These are phyloP conservation scores for Eucalyptus melliodora DNA, from an alignment of 345 rosid species.

Conservation along the genomic window DNA sequence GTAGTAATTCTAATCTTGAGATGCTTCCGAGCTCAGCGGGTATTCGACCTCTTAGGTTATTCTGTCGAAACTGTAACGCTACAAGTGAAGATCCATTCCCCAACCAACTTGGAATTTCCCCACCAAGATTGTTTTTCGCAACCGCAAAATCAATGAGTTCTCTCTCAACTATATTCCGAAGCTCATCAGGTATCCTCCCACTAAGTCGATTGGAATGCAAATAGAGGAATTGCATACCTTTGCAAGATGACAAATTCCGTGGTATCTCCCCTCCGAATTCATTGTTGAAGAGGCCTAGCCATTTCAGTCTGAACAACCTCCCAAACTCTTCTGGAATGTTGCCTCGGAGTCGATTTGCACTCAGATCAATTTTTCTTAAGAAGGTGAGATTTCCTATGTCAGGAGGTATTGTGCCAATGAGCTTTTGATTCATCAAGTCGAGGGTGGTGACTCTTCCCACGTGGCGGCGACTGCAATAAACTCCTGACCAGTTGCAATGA, in stretches of 20 bases:
- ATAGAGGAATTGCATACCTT: not conserved
- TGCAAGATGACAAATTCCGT: not conserved
- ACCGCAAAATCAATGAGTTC: rapidly evolving
- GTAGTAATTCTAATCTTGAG: rapidly evolving
- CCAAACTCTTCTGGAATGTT: not conserved
- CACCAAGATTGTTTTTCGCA: rapidly evolving
- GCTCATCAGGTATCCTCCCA: not conserved
- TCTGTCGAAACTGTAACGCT: rapidly evolving
- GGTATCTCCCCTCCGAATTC: not conserved
- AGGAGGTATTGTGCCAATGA: not conserved
- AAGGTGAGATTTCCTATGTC: not conserved
- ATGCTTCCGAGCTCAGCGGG: not conserved
- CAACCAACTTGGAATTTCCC: not conserved
- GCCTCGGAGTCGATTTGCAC: not conserved
- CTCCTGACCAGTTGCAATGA: not conserved
- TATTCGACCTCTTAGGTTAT: not conserved
- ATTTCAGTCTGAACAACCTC: not conserved
- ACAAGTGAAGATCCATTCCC: not conserved
- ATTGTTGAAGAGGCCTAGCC: rapidly evolving
- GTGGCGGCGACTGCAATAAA: not conserved
- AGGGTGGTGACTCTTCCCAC: not conserved
- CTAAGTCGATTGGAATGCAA: rapidly evolving
- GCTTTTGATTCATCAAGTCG: not conserved
- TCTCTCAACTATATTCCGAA: not conserved
- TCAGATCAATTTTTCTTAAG: not conserved